Percentiles rank a stretch among this genome's conserved stretches.
phyloP scores from a whole-genome alignment of 2,329 filamentous ascomycete genomes.

The Fusarium gaditjirri region DNA sequence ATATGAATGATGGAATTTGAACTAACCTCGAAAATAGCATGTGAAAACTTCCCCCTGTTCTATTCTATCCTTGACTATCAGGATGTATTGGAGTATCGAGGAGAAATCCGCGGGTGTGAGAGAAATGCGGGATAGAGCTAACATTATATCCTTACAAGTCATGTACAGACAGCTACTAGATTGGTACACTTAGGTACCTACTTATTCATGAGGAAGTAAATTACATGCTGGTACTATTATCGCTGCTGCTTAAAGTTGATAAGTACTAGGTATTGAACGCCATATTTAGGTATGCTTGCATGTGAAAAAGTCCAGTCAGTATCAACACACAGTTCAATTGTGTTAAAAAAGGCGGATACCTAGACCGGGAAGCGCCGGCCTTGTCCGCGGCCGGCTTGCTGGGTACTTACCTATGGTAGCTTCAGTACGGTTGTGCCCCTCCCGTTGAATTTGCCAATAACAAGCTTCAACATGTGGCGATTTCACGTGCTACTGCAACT shows the following conservation, averaged over 20 bases:
- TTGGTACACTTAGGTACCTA: background rate
- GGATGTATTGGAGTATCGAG: background rate
- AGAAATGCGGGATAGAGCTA: background rate
- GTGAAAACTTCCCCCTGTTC: background rate
- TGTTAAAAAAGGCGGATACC: constrained; percentile 1
- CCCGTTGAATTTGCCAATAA: constrained; percentile 18
- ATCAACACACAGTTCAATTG: background rate
- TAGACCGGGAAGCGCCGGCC: constrained; percentile 32
- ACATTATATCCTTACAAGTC: background rate
- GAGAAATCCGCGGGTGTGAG: background rate
- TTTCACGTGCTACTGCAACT: constrained; percentile 46
- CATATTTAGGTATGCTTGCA: background rate
- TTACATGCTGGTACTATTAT: background rate
- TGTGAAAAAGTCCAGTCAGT: constrained; percentile 5
- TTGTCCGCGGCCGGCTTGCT: background rate
- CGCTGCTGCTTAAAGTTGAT: no score
- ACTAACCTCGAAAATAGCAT: background rate
- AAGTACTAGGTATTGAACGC: background rate
- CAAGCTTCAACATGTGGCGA: constrained; percentile 44
- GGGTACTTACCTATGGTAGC: background rate
- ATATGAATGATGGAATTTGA: background rate
- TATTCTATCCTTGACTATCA: background rate
- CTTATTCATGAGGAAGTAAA: background rate
- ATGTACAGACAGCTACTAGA: background rate
- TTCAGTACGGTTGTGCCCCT: constrained; percentile 11